phyloP scores from a whole-genome alignment of 2,329 filamentous ascomycete genomes.

The Colletotrichum phormii region DNA sequence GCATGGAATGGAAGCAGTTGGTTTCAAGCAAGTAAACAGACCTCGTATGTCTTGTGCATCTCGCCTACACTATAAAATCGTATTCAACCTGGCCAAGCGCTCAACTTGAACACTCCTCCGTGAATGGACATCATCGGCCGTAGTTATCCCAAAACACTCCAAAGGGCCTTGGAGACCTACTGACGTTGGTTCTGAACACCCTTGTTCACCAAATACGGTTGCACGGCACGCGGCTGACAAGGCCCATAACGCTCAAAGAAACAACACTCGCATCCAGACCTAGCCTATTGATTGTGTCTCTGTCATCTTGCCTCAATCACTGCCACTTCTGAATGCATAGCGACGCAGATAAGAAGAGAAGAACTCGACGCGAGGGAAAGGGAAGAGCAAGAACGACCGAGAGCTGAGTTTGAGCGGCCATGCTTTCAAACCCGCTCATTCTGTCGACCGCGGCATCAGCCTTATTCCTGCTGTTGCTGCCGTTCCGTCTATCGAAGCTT shows the following conservation, averaged over 20 bases:
- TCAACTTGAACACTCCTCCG: background rate
- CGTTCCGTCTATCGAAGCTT: background rate
- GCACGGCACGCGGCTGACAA: background rate
- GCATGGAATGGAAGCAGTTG: background rate
- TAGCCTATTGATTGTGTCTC: background rate
- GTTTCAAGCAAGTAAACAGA: background rate
- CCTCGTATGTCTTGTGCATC: background rate
- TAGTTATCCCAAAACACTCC: background rate
- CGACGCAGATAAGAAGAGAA: background rate
- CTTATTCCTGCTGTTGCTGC: background rate
- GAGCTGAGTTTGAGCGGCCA: background rate
- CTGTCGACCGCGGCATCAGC: background rate
- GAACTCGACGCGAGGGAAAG: background rate
- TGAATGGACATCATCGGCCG: background rate
- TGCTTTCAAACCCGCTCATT: background rate
- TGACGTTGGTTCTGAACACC: background rate
- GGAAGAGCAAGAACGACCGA: background rate
- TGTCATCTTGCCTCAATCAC: background rate
- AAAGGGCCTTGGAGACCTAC: background rate
- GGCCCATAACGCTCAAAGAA: background rate
- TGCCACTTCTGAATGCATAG: too few relatives aligned
- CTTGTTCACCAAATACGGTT: background rate
- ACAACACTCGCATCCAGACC: background rate
- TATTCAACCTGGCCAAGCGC: background rate
- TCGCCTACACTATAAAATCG: background rate